phyloP scores from a whole-genome alignment of 2,329 filamentous ascomycete genomes.

The Penicillium occitanis region DNA sequence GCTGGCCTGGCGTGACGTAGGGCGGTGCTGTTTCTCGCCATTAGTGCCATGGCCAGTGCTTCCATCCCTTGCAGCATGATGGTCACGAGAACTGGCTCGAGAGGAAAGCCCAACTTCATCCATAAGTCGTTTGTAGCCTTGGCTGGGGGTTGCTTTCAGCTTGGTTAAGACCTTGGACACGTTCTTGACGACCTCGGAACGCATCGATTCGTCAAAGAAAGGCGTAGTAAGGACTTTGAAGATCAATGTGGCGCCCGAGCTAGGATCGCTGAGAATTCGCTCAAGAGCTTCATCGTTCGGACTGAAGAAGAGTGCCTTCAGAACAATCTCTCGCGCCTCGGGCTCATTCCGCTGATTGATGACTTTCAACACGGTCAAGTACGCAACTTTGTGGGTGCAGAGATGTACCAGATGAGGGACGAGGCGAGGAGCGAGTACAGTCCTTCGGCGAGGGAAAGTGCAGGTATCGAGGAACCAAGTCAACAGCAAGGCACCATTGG shows the following conservation, averaged over 20 bases:
- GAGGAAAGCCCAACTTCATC: constrained; percentile 89
- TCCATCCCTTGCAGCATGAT: constrained; percentile 41
- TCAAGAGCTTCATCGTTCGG: constrained; percentile 82
- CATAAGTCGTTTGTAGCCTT: constrained; percentile 98
- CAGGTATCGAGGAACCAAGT: constrained; percentile 99
- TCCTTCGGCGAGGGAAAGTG: constrained; percentile 87
- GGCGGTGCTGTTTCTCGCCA: constrained; percentile 44
- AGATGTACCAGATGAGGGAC: constrained; percentile 91
- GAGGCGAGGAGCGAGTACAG: constrained; percentile 85
- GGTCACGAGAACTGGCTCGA: constrained; percentile 41
- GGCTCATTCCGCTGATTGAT: constrained; percentile 96
- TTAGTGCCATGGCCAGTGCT: constrained; percentile 34
- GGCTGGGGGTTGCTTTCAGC: constrained; percentile 88
- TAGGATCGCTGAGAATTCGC: constrained; percentile 85
- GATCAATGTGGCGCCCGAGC: constrained; percentile 90
- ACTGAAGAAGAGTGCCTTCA: constrained; percentile 90
- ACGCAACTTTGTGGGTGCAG: constrained; percentile 98
- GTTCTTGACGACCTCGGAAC: constrained; percentile 83
- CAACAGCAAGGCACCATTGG: constrained; percentile 87
- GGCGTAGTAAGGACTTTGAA: constrained; percentile 98
- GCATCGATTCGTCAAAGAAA: constrained; percentile 91
- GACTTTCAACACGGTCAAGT: constrained; percentile 93
- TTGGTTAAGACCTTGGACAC: constrained; percentile 84
- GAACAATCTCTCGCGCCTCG: constrained; percentile 84
- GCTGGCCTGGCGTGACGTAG: constrained; percentile 42